phyloP scores from a whole-genome alignment of 2,329 filamentous ascomycete genomes.

The Sclerotinia nivalis region DNA sequence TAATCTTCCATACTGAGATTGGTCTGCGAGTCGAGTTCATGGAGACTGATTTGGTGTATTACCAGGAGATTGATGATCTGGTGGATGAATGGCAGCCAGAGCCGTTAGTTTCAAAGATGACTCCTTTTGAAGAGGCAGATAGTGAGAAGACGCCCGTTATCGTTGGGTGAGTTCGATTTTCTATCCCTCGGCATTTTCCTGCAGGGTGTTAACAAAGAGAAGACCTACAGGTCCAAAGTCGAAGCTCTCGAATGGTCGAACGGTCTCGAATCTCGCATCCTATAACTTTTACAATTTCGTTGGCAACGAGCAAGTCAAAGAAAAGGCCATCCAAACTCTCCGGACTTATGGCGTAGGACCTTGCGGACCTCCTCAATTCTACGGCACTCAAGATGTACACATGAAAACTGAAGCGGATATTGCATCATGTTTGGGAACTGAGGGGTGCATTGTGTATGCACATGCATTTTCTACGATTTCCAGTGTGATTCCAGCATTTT shows the following conservation, averaged over 20 bases:
- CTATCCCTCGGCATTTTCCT: not conserved
- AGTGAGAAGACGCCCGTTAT: conserved; percentile 84
- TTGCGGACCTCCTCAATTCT: conserved; percentile 95
- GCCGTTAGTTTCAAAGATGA: conserved; percentile 76
- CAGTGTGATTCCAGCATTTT: conserved; percentile 96
- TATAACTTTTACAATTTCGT: conserved; percentile 99
- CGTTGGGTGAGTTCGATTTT: conserved; percentile 65
- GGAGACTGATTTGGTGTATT: conserved; percentile 22
- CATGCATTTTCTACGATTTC: conserved; percentile 96
- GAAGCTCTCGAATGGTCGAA: conserved; percentile 84
- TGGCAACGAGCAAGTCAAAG: conserved; percentile 86
- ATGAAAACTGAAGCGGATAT: conserved; percentile 96
- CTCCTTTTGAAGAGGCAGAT: conserved; percentile 74
- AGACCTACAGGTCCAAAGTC: conserved; percentile 88
- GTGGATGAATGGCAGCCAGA: conserved; percentile 97
- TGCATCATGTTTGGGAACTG: conserved; percentile 81
- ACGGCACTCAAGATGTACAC: conserved; percentile 97
- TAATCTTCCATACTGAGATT: conserved; percentile 24
- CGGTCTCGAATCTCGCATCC: conserved; percentile 88
- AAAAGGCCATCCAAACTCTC: conserved; percentile 90
- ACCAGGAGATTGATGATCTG: conserved; percentile 87
- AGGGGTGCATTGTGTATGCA: conserved; percentile 90
- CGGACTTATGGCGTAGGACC: conserved; percentile 95
- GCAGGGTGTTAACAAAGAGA: conserved; percentile 22
- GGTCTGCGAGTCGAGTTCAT: not conserved